Percentiles rank a stretch among this genome's conserved stretches.
Conservation (phyloP, 2,329 filamentous ascomycete genomes). For the Penicillium sp. region DNA sequence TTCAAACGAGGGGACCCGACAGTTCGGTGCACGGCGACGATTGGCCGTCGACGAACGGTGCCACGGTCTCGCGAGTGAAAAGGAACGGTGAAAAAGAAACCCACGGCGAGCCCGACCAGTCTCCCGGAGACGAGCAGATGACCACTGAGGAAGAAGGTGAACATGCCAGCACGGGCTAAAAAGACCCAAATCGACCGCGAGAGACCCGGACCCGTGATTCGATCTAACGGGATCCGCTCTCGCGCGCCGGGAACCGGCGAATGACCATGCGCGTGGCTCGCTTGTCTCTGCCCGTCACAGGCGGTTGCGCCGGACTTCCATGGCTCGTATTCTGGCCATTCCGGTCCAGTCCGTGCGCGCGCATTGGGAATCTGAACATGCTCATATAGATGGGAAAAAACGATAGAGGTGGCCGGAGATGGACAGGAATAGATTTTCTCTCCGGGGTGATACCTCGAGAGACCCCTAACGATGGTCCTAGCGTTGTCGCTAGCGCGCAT, state of each 20-base stretch:
- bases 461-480: background rate
- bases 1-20: background rate
- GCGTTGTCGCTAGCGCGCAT: background rate
- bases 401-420: background rate
- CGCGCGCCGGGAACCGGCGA: slow-evolving; percentile 6
- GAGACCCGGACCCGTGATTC: background rate
- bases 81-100: background rate
- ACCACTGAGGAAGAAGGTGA: too few species aligned
- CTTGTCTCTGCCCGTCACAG: slow-evolving; percentile 18
- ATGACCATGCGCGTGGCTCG: slow-evolving; percentile 15
- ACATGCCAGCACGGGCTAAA: background rate
- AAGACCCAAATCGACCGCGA: background rate
- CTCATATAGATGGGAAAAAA: too few species aligned
- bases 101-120: background rate
- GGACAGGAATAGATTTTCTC: slow-evolving; percentile 7
- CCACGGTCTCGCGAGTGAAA: background rate
- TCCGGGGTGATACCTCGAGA: slow-evolving; percentile 4
- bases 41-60: background rate
- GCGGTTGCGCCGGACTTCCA: slow-evolving; percentile 6
- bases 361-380: slow-evolving; percentile 16
- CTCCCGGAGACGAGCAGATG: too few species aligned
- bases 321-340: slow-evolving; percentile 23
- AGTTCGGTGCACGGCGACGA: background rate
- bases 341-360: slow-evolving; percentile 19
- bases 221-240: slow-evolving; percentile 1